Percentiles rank a stretch among this genome's conserved stretches.
phyloP scores from a whole-genome alignment of 192 early-diverging fungal genomes.

The Chytriomyces sp. region DNA sequence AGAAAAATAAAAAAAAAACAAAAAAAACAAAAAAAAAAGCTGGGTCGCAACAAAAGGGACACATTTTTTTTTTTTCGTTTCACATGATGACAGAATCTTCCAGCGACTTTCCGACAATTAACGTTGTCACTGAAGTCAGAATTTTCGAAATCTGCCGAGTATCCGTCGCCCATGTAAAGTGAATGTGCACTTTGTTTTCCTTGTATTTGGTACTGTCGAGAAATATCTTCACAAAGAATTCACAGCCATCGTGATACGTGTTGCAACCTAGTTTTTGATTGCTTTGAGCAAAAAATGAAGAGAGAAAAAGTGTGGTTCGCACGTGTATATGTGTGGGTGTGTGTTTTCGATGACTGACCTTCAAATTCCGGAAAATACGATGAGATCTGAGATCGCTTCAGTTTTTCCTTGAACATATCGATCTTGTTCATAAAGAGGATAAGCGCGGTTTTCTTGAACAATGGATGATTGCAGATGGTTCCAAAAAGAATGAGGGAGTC shows the following conservation, averaged over 20 bases:
- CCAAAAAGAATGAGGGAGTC: constrained; percentile 52
- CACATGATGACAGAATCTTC: background rate
- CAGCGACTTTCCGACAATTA: constrained; percentile 34
- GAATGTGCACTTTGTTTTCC: constrained; percentile 53
- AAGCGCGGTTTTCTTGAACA: constrained; percentile 49
- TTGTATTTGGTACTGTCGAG: constrained; percentile 36
- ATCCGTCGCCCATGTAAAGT: constrained; percentile 63
- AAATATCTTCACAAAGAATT: constrained; percentile 49
- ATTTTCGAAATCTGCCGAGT: constrained; percentile 54
- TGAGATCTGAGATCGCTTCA: constrained; percentile 39
- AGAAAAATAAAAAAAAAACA: no score
- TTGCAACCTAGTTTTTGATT: constrained; percentile 37
- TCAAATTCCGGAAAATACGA: constrained; percentile 48
- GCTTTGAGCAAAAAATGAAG: no score
- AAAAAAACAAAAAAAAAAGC: no score
- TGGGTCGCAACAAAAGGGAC: no score
- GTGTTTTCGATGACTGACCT: no score
- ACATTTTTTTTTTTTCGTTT: background rate
- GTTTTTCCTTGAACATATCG: constrained; percentile 52
- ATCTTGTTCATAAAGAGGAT: constrained; percentile 61
- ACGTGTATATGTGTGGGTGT: no score
- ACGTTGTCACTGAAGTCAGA: constrained; percentile 52
- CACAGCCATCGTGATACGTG: constrained; percentile 42
- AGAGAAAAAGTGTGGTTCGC: no score
- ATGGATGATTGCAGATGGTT: constrained; percentile 48